Evolutionary conservation across 2,329 filamentous ascomycete genomes (phyloP), one percentile per base, ranked within the genome.

Genomic region (Beauveria sp.): DNA sequence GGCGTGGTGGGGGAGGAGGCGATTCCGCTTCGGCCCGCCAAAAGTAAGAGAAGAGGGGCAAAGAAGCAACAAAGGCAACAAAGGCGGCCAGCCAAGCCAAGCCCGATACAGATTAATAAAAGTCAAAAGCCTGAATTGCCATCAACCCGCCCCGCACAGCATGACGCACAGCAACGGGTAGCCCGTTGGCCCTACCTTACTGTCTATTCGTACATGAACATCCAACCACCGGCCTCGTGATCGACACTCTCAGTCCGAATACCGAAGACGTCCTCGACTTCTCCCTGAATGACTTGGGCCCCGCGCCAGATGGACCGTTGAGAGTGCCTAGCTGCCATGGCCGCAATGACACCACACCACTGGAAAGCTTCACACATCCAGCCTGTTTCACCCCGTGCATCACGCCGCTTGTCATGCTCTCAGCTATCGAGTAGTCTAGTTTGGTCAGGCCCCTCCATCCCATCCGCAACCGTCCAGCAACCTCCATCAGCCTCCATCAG

Each of bases 21-120:
- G 41, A 9, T 30, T 26, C 54, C 41, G 54, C 54, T 47, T 56
- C 54, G 54, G 54, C 54, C 54, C 54, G 54, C 54, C 41, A n/a
- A 24, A 37, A 44, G n/a, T 9, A 40, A 44, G 22, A 44, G 40
- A 55, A 47, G 54, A 47, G 54, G 54, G 43, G 52, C 22, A 28
- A 28, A 54, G 30, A 26, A 37, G n/a, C n/a, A 46, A 55, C 18
- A 24, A 55, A 44, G 40, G 26, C 41, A 24, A 56, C 30, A 34
- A 34, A 34, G 30, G 30, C 30, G 30, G 30, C 30, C 30, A 14
- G 30, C 30, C 30, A 34, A 34, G 30, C 30, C 30, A 34, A 34
- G 30, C 12, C 30, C 30, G 30, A 34, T 34, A 34, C 12, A 14
- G 12, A 34, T 34, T 14, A 34, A 22, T 34, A 34, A 34, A 22